These are phyloP conservation scores for Eimeria acervulina DNA, from an alignment of 169 alveolate genomes.

Conservation along the genomic window DNA sequence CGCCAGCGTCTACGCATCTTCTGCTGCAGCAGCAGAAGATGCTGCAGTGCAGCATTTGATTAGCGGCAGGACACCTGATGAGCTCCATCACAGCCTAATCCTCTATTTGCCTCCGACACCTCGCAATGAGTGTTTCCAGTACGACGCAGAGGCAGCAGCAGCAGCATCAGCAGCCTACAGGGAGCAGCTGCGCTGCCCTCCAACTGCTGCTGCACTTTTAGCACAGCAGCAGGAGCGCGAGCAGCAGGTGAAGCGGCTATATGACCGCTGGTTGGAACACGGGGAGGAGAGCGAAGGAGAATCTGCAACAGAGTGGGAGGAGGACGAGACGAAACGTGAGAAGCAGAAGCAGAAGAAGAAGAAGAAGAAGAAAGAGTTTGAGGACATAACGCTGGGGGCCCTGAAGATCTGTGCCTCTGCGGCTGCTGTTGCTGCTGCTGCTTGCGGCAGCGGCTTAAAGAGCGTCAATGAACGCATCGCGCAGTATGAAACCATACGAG, in stretches of 20 bases:
- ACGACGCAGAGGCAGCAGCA: conserved; percentile 1
- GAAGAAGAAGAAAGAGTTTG: too few relatives aligned
- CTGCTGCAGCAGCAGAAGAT: conserved; percentile 61
- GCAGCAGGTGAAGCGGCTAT: neutral
- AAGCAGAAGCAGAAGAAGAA: too few relatives aligned
- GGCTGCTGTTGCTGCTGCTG: too few relatives aligned
- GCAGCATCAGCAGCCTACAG: conserved; percentile 18
- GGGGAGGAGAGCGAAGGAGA: too few relatives aligned
- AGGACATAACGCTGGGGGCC: too few relatives aligned
- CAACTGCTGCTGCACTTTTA: neutral
- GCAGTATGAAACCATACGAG: neutral
- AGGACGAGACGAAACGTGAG: neutral
- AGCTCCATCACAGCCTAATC: neutral
- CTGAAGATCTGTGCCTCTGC: neutral
- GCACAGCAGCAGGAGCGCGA: neutral
- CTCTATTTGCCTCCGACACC: conserved; percentile 40
- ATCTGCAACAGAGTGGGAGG: too few relatives aligned
- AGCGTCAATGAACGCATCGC: neutral
- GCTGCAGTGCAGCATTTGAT: neutral
- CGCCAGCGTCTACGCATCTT: neutral
- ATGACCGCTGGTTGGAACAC: neutral
- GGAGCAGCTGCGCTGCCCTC: conserved; percentile 36
- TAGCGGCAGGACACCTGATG: neutral
- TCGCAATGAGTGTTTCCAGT: conserved; percentile 25
- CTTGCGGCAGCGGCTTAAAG: neutral